These are phyloP conservation scores for Serendipita vermifera DNA, from an alignment of 768 basidiomycete genomes.

Conservation along the genomic window DNA sequence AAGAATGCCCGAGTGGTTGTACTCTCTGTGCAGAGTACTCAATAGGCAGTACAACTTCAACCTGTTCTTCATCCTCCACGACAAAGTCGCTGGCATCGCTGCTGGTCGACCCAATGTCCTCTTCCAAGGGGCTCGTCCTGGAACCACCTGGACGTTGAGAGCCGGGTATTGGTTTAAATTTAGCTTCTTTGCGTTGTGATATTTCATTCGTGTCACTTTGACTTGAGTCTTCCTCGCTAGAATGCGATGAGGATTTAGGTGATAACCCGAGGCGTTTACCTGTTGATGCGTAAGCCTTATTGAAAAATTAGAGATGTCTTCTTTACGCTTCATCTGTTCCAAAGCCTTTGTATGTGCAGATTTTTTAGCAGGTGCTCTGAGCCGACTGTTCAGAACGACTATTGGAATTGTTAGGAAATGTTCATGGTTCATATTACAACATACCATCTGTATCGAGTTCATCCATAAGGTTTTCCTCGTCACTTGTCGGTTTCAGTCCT, in stretches of 20 bases:
- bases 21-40: background rate
- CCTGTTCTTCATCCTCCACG: background rate
- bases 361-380: background rate
- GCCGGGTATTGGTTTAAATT: conserved; percentile 4
- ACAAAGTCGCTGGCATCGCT: background rate
- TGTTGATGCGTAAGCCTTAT: background rate
- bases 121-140: too few species aligned
- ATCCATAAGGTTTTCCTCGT: background rate
- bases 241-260: too few species aligned
- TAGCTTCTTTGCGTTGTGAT: too few species aligned
- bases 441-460: conserved; percentile 3
- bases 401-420: background rate
- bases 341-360: background rate
- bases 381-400: background rate
- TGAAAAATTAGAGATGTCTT: background rate
- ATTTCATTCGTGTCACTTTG: too few species aligned
- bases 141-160: too few species aligned
- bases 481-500: background rate
- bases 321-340: background rate
- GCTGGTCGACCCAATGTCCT: too few species aligned
- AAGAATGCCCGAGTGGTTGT: background rate
- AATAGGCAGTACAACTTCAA: background rate
- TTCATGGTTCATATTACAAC: background rate
- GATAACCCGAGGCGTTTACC: background rate
- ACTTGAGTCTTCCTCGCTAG: too few species aligned